A percentile compares a stretch with the other conserved stretches of the same genome.
phyloP scores from a whole-genome alignment of 352 stramenopile species.

The Globisporangium recalcitrans region DNA sequence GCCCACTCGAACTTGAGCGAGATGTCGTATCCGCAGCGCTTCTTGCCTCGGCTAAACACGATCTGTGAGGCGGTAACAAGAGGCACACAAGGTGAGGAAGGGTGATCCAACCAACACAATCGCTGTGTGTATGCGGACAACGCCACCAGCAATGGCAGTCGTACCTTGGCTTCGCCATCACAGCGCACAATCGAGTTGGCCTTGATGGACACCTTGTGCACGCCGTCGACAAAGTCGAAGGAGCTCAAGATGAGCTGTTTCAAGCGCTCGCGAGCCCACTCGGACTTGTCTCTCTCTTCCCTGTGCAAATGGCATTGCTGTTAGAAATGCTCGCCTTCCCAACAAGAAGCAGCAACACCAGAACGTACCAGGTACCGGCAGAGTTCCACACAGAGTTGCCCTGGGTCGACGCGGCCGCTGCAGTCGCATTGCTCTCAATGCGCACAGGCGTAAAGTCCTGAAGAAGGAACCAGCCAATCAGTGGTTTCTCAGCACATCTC shows the following conservation, averaged over 20 bases:
- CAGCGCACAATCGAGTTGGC: slow-evolving; percentile 58
- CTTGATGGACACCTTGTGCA: slow-evolving; percentile 45
- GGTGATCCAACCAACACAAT: not conserved
- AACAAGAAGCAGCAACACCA: not conserved
- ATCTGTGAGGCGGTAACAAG: slow-evolving; percentile 22
- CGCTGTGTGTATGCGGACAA: not conserved
- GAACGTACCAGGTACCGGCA: slow-evolving; percentile 65
- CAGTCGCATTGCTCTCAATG: slow-evolving; percentile 36
- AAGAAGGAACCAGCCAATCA: not conserved
- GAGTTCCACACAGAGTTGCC: slow-evolving; percentile 76
- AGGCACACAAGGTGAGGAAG: not conserved
- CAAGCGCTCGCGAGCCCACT: slow-evolving; percentile 67
- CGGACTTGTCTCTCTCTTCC: slow-evolving; percentile 80
- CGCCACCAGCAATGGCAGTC: not conserved
- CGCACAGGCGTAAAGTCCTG: slow-evolving; percentile 77
- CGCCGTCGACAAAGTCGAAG: slow-evolving; percentile 52
- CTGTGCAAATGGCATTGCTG: slow-evolving; percentile 33
- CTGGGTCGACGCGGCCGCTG: slow-evolving; percentile 15
- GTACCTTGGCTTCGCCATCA: slow-evolving; percentile 78
- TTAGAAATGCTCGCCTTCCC: not conserved
- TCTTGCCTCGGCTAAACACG: slow-evolving; percentile 81
- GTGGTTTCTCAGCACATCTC: no score
- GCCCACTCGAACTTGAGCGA: slow-evolving; percentile 77
- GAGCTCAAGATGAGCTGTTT: slow-evolving; percentile 62
- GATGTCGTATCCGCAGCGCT: slow-evolving; percentile 81